Evolutionary conservation across 2,329 filamentous ascomycete genomes (phyloP).

Genomic region (Xylariaceae sp.): DNA sequence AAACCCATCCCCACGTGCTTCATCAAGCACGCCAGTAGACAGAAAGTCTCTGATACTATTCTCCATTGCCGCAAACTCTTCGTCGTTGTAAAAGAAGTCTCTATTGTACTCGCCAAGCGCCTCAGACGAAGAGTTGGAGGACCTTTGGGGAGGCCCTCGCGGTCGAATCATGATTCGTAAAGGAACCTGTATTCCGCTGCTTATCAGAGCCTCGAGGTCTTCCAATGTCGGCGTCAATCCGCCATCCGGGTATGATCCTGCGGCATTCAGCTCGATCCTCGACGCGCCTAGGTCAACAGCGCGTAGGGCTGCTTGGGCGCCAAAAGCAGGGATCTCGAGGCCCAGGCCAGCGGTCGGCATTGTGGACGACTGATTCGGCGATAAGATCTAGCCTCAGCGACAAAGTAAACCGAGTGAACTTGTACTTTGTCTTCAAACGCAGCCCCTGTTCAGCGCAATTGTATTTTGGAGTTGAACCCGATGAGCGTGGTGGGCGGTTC

Average conservation of each 20-base stretch:
- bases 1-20: slow-evolving; percentile 50
- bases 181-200: slow-evolving; percentile 31
- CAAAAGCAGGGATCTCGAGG: slow-evolving; percentile 57
- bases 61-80: slow-evolving; percentile 46
- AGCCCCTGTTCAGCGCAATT: too few relatives aligned
- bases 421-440: too few relatives aligned
- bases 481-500: too few relatives aligned
- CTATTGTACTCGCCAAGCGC: slow-evolving; percentile 15
- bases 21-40: slow-evolving; percentile 36
- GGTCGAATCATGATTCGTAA: slow-evolving; percentile 57
- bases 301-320: slow-evolving; percentile 36
- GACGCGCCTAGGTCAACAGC: slow-evolving; percentile 44
- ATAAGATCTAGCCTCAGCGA: too few relatives aligned
- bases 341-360: too few relatives aligned
- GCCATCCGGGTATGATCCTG: slow-evolving; percentile 48
- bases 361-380: too few relatives aligned
- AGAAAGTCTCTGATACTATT: slow-evolving; percentile 38
- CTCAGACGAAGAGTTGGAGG: slow-evolving; percentile 8
- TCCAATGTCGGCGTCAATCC: slow-evolving; percentile 49
- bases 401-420: too few relatives aligned
- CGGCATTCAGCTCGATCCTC: slow-evolving; percentile 54
- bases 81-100: slow-evolving; percentile 50
- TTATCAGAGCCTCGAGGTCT: slow-evolving; percentile 35
- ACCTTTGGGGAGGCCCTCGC: slow-evolving; percentile 33
- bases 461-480: too few relatives aligned